Conservation (phyloP, 2,329 filamentous ascomycete genomes). For the Stachybotrys chlorohalonatus region DNA sequence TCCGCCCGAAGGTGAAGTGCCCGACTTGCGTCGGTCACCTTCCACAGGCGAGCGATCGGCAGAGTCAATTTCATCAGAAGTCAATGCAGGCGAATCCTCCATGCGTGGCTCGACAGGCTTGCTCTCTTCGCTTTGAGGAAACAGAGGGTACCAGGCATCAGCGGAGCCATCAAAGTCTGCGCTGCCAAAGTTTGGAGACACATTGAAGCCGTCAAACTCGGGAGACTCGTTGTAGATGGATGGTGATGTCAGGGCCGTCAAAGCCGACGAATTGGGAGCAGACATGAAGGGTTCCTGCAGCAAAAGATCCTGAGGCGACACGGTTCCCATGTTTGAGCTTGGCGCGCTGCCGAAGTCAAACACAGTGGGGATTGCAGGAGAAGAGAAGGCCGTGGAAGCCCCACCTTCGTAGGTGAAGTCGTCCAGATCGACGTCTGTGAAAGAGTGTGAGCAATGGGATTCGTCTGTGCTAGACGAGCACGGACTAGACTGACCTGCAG, state of each 20-base stretch:
- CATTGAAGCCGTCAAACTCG: slow-evolving; percentile 63
- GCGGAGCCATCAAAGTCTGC: slow-evolving; percentile 45
- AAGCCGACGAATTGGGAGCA: slow-evolving; percentile 70
- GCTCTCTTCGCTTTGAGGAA: slow-evolving; percentile 41
- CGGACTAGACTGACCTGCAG: slow-evolving; percentile 23
- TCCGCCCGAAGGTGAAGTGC: slow-evolving; percentile 31
- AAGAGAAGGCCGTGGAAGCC: slow-evolving; percentile 42
- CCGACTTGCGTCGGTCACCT: slow-evolving; percentile 38
- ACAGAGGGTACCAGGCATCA: slow-evolving; percentile 64
- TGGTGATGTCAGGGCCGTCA: slow-evolving; percentile 80
- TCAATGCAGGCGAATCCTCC: slow-evolving; percentile 33
- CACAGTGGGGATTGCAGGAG: slow-evolving; percentile 38
- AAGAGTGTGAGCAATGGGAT: background rate
- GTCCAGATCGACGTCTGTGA: slow-evolving; percentile 47
- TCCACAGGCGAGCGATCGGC: slow-evolving; percentile 26
- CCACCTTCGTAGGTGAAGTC: slow-evolving; percentile 50
- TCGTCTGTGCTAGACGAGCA: background rate
- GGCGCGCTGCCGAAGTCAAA: slow-evolving; percentile 43
- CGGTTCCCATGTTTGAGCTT: slow-evolving; percentile 55
- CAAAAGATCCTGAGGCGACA: slow-evolving; percentile 76
- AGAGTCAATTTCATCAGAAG: slow-evolving; percentile 40
- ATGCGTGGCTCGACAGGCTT: slow-evolving; percentile 15
- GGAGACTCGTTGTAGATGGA: slow-evolving; percentile 72
- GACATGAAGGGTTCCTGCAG: slow-evolving; percentile 63
- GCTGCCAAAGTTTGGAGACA: slow-evolving; percentile 66